A percentile compares a stretch with the other conserved stretches of the same genome.
phyloP scores from a whole-genome alignment of 441 rosid species.

The Manihot esculenta region DNA sequence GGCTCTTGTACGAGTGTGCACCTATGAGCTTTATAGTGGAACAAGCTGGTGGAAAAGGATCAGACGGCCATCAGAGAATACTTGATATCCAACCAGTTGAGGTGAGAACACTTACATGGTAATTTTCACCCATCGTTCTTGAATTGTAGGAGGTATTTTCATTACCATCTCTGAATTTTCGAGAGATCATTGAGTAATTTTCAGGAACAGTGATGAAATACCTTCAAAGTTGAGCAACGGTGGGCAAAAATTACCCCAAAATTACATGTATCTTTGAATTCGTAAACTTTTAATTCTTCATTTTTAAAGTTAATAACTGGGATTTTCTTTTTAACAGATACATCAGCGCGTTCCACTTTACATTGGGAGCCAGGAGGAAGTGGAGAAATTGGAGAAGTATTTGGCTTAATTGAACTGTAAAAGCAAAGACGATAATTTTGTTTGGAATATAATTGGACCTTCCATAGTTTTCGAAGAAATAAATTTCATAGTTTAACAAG shows the following conservation, averaged over 20 bases:
- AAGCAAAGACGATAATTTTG: conserved; percentile 25
- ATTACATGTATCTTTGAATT: background rate
- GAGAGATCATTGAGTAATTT: too few relatives aligned
- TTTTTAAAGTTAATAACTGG: background rate
- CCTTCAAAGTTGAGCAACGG: too few relatives aligned
- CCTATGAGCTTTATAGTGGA: conserved; percentile 97
- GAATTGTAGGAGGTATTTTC: too few relatives aligned
- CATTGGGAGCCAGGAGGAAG: conserved; percentile 88
- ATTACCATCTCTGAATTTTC: too few relatives aligned
- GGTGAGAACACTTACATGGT: conserved; percentile 38
- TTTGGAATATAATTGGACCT: conserved; percentile 19
- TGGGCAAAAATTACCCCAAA: too few relatives aligned
- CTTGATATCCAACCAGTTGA: conserved; percentile 78
- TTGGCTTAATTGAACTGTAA: conserved; percentile 48
- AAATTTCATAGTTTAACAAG: conserved; percentile 16
- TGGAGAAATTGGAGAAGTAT: conserved; percentile 85
- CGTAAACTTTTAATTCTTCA: background rate
- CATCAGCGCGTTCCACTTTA: conserved; percentile 88
- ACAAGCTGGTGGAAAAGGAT: conserved; percentile 99
- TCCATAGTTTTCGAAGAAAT: conserved; percentile 13
- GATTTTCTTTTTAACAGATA: conserved; percentile 38
- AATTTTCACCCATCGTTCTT: too few relatives aligned
- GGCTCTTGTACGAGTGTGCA: conserved; percentile 90
- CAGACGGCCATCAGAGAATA: conserved; percentile 80
- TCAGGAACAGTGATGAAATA: too few relatives aligned